Evolutionary conservation across 2,329 filamentous ascomycete species (phyloP), one percentile per base, ranked within the genome.

Genomic region (Colletotrichum salicis): DNA sequence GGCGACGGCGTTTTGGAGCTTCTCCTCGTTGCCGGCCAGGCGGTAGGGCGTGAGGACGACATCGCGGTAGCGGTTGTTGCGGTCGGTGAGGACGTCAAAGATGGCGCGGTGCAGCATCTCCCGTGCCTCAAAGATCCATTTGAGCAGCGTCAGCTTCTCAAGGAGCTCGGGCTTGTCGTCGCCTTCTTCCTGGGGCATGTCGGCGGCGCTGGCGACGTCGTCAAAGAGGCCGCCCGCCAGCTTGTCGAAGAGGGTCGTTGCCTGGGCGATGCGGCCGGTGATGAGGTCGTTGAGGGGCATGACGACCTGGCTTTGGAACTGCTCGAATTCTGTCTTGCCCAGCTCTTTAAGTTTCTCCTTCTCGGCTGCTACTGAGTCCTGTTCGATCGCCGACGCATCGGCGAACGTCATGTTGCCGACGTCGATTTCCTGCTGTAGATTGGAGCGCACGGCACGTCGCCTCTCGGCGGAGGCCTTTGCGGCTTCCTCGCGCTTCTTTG

Each of bases 61-160:
- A 66, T 93, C 91, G 75, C 93, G 91, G 81, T 97, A 98, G 41
- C 94, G 92, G 70, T 95, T 89, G 77, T 97, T 96, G 63, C 95
- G 93, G 79, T 95, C 94, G 24, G 91, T 92, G 41, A 97, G 89
- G 12, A 98, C 84, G 76, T 97, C 93, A 78, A 94, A 97, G 64
- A 96, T 89, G 76, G 94, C 93, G 55, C 94, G 91, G 82, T 98
- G 92, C 10, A 98, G 86, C 58, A 89, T 88, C 82, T 99, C 96
- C n/a, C 95, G 91, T 1, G 93, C 93, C 80, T 99, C 96, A 76
- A 98, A 98, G 10, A 98, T 91, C 95, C 96, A 98, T 78, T 98
- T 99, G 15, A 98, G 87, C 59, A 98, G 89, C 0, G 96, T 98
- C 13, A 99, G 87, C 82, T 97, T 97, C 81, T 99, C 96, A 2